Conservation (phyloP, 805 yeast genomes). For the Spathaspora girioi region DNA sequence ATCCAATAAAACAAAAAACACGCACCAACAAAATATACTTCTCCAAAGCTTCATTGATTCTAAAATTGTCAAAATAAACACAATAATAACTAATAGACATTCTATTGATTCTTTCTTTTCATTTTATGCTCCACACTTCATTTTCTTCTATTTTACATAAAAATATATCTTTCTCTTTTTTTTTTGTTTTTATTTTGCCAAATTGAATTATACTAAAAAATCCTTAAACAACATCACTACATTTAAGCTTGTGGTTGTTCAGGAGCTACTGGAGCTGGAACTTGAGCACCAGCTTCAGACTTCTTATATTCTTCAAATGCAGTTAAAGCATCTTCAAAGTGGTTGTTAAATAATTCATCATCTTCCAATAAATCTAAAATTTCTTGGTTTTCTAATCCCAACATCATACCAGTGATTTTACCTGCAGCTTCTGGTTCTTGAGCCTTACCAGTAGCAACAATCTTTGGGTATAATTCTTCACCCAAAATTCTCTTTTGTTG, state of each 20-base stretch:
- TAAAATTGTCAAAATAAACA: not conserved
- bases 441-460: slow-evolving; percentile 81
- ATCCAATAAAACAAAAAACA: not conserved
- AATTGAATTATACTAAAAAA: not conserved
- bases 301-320: slow-evolving; percentile 91
- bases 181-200: slow-evolving; percentile 1
- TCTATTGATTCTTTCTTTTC: no score
- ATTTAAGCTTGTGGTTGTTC: slow-evolving; percentile 17
- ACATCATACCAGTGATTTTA: slow-evolving; percentile 98
- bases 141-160: not conserved
- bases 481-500: slow-evolving; percentile 97
- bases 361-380: slow-evolving; percentile 85
- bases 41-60: not conserved
- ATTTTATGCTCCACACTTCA: not conserved
- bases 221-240: not conserved
- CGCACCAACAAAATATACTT: not conserved
- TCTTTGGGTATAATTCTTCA: slow-evolving; percentile 93
- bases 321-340: slow-evolving; percentile 89
- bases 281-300: slow-evolving; percentile 30
- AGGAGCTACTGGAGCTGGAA: slow-evolving; percentile 14
- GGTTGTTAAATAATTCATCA: slow-evolving; percentile 83
- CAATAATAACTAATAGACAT: not conserved
- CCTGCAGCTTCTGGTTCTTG: slow-evolving; percentile 94
- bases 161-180: slow-evolving; percentile 1
- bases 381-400: slow-evolving; percentile 91